Evolutionary conservation across 176 grass and related monocot species (phyloP), one percentile per base, ranked within the genome.

Genomic region (Olyra latifolia): DNA sequence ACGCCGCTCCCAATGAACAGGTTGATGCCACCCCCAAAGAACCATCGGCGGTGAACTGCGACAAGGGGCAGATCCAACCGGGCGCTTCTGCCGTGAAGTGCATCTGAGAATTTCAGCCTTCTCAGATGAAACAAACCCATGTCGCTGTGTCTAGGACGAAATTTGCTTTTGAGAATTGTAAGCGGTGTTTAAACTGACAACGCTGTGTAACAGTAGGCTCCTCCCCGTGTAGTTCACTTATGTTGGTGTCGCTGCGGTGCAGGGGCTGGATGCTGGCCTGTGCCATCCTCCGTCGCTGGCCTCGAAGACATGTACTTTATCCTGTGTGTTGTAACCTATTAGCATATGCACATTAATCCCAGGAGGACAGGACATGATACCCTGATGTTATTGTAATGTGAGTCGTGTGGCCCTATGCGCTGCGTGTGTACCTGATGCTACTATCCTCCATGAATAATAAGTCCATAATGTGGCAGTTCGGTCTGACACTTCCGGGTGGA

Each of bases 161-260:
- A n/a, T 88, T 88, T 88, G 81, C 75, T 88, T 84, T 84, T 83
- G 61, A 74, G 11, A 61, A 80, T 66, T 88, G 87, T 84, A 84
- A 88, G 71, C 81, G 69, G 75, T 88, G 75, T 57, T 80, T 69
- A 75, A 73, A 52, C 75, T 74, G 69, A 88, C 61, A 62, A 42
- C 30, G 68, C 42, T 58, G 64, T 8, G 24, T 79, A 58, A 77
- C 76, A 84, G 39, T 84, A 79, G 86, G 80, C 52, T 82, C 9
- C 55, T 60, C 59, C 44, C 49, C 42, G 28, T 30, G 43, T 84
- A 84, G 59, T 58, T 78, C 14, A 35, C 23, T 57, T 64, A 48
- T 78, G 25, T 14, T 12, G 43, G 74, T 49, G 62, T 16, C 8
- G 7, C 65, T 15, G 67, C 17, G 3, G 70, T 17, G 46, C 67